Percentiles rank a stretch among this genome's conserved stretches.
Conservation (phyloP, 164 flowering plant species). For the Euptelea pleiosperma region DNA sequence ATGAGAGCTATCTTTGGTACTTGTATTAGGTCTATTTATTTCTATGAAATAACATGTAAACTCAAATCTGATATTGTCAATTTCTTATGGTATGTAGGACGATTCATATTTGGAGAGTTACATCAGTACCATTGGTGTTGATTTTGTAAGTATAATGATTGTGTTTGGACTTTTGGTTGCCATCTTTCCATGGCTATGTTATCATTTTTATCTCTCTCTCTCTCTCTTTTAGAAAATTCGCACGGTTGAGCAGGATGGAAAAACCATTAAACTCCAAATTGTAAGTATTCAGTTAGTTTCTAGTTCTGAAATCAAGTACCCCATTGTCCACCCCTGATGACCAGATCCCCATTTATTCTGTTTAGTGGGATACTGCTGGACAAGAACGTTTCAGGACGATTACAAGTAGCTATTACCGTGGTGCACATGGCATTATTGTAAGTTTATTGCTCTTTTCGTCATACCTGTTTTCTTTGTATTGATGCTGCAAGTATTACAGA, state of each 20-base stretch:
- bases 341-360: conserved; percentile 4
- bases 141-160: conserved; percentile 35
- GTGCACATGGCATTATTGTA: conserved; percentile 84
- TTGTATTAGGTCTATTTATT: neutral
- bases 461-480: neutral
- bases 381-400: conserved; percentile 83
- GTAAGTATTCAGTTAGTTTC: conserved; percentile 23
- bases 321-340: neutral
- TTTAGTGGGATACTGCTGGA: conserved; percentile 86
- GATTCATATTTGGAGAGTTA: conserved; percentile 48
- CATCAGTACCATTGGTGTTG: conserved; percentile 50
- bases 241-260: conserved; percentile 47
- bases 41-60: neutral
- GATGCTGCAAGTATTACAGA: neutral
- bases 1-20: neutral
- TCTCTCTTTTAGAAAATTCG: conserved; percentile 36
- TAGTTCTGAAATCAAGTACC: neutral
- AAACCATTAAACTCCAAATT: conserved; percentile 46
- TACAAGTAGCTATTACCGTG: conserved; percentile 87
- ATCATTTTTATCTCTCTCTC: neutral
- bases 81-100: conserved; percentile 24
- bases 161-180: neutral
- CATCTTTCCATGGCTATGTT: neutral
- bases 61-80: neutral
- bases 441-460: conserved; percentile 11